Percentiles rank a stretch among this genome's conserved stretches.
phyloP scores from a whole-genome alignment of 2,329 filamentous ascomycete species.

The Aspergillus brunneoviolaceus region DNA sequence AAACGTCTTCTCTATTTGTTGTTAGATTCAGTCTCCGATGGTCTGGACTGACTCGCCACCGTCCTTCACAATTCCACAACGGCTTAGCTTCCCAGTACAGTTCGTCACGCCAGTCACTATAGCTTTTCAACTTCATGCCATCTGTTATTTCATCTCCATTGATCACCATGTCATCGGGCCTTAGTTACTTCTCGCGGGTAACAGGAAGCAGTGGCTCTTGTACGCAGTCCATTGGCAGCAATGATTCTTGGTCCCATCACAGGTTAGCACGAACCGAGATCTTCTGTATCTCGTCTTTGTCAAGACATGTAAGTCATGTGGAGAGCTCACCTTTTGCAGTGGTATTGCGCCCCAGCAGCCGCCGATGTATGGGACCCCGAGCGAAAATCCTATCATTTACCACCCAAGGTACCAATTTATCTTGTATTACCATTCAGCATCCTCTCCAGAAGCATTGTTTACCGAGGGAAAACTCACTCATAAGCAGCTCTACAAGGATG shows the following conservation, averaged over 20 bases:
- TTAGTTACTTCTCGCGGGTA: slow-evolving; percentile 32
- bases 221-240: slow-evolving; percentile 30
- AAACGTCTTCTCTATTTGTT: slow-evolving; percentile 6
- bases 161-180: slow-evolving; percentile 32
- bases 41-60: slow-evolving; percentile 4
- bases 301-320: background rate
- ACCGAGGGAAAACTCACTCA: slow-evolving; percentile 19
- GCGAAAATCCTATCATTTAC: slow-evolving; percentile 33
- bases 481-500: slow-evolving; percentile 33
- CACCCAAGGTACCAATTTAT: slow-evolving; percentile 37
- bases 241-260: slow-evolving; percentile 35
- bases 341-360: slow-evolving; percentile 32
- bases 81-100: slow-evolving; percentile 1
- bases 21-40: slow-evolving; percentile 5
- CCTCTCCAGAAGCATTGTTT: slow-evolving; percentile 10
- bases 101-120: slow-evolving; percentile 11
- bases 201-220: slow-evolving; percentile 30
- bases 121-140: slow-evolving; percentile 29
- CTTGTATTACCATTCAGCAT: slow-evolving; percentile 6
- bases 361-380: slow-evolving; percentile 29
- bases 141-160: slow-evolving; percentile 29
- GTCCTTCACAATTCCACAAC: background rate
- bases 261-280: slow-evolving; percentile 34
- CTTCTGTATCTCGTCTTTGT: background rate
- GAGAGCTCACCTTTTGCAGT: slow-evolving; percentile 28